Evolutionary conservation across 2,329 filamentous ascomycete genomes (phyloP), one percentile per base, ranked within the genome.

Genomic region (Claviceps sp.): DNA sequence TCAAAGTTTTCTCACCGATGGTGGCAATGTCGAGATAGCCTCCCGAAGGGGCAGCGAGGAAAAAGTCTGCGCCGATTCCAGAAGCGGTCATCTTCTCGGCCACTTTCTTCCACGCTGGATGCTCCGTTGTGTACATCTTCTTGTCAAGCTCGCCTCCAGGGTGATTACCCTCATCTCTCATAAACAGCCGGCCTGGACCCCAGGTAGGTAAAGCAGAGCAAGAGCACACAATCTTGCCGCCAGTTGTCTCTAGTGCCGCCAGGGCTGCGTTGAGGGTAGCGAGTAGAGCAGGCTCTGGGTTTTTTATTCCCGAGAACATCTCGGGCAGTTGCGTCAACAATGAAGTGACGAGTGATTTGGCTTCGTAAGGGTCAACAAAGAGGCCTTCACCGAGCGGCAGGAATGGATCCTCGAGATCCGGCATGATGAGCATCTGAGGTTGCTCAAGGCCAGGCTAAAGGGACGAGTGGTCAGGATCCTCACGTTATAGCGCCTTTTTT

Each of bases 361-460:
- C 93, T 66, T 95, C 88, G 60, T 89, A 83, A 1, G 93, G 89
- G 66, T 98, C 91, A 16, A 97, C 91, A 65, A 97, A 97, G 9
- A 98, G 75, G 16, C 91, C 90, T 53, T 95, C 86, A 56, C 86
- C 88, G 17, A 98, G 74, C 2, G 93, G 90, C 16, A 97, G 82
- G 65, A 98, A 98, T 0, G 93, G 93, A 58, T 98, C 93, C 61
- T 97, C 90, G 47, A 98, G 78, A 64, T 98, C 93, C 3, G 93
- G 87, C 88, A 98, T 95, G 49, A 98, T 90, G 74, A 98, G 81
- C 88, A 98, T 96, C 64, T 98, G 93, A 9, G 93, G 88, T 68
- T 89, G 83, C 51, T 93, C 85, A 43, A 96, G 73, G 42, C 77
- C 77, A 39, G 88, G 69, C 83, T 88, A 53, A 48, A n/a, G 22